Base-by-base conservation (phyloP, 2,329 filamentous ascomycete species). In the Myriosclerotinia curreyana region DNA sequence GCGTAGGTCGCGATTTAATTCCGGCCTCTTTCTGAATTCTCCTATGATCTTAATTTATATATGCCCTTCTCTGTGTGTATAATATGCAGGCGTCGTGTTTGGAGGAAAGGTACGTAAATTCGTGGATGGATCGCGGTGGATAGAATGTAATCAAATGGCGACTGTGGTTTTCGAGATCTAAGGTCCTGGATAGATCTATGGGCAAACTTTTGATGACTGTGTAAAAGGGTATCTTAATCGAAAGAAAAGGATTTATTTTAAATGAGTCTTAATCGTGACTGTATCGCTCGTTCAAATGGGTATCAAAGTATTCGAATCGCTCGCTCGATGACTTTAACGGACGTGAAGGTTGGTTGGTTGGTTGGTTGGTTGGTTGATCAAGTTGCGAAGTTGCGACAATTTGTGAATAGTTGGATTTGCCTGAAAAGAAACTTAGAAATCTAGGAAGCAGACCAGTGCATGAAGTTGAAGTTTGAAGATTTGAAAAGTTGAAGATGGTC, bases 381-480 rank as follows among this genome's bases (percentile, higher is more conserved):
- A 55, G 15, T 38, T 38, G 46, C 36, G 50, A 55, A 22, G 54
- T 48, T 48, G 54, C 31, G 54, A 58, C 54, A 58, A 58, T 48
- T 36, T 58, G 54, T 58, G 54, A 8, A 20, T 36, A 46, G 54
- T 58, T 58, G 54, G 28, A 58, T 58, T 58, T 58, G 54, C 42
- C 54, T 34, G 31, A 36, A 58, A 11, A 22, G 31, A 11, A 48
- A 36, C 2, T 28, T 28, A 11, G 40, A n/a, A 34, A 62, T 62
- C 50, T 55, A 62, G 60, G 60, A 54, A 54, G 48, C 50, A 55
- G 42, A 62, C 60, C 60, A 62, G 60, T 62, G 60, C 60, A 54
- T 60, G 46, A 50, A 55, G 20, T 7, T 28, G 14, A 14, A 59
- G 20, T 14, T 28, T 20, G n/a, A 59, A 25, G 14, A 38, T 25